Base-by-base conservation (phyloP, 805 yeast species). In the Ogataea kodamae region DNA sequence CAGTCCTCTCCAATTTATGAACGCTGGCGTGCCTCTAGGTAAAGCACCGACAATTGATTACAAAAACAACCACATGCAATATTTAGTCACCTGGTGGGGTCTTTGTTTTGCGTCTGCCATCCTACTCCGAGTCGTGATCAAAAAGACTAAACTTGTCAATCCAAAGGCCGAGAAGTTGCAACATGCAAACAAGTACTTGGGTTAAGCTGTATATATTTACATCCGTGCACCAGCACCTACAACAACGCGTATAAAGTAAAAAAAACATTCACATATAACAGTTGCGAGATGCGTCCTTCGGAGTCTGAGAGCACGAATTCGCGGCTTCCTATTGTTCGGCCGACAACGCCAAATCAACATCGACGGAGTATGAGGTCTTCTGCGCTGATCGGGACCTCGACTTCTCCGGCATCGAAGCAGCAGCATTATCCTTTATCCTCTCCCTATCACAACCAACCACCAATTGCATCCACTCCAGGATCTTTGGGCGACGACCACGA, bases 41-140 rank as follows among this genome's bases (percentile, higher is more conserved):
- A 78, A 81, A 35, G 61, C 68, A 6, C 89, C 96, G n/a, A 76
- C 76, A 48, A 75, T 90, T 20, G 89, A 80, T 46, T 72, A 86
- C 54, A 78, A 82, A 41, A 92, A 92, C 57, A 87, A 88, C 54
- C 98, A 92, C 55, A 62, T 89, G 57, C 96, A 90, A 57, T 92
- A 92, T 57, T 64, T 92, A 52, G 76, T 87, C 13, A 92, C 98
- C 0, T 92, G 98, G 98, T 90, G 85, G 57, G 95, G 96, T 0
- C 71, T 90, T 25, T 77, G 88, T 2, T 49, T 83, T 24, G 73
- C 85, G 22, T 81, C 95, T 22, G 49, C 88, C 1, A 74, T 81
- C 20, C 72, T 87, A 60, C 68, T 92, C 20, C 46, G 69, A 17
- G 53, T 72, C 18, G 72, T 79, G 12, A 46, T 79, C 37, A 67